Base-by-base conservation (phyloP, 2,329 filamentous ascomycete genomes). In the Monosporascus sp. region DNA sequence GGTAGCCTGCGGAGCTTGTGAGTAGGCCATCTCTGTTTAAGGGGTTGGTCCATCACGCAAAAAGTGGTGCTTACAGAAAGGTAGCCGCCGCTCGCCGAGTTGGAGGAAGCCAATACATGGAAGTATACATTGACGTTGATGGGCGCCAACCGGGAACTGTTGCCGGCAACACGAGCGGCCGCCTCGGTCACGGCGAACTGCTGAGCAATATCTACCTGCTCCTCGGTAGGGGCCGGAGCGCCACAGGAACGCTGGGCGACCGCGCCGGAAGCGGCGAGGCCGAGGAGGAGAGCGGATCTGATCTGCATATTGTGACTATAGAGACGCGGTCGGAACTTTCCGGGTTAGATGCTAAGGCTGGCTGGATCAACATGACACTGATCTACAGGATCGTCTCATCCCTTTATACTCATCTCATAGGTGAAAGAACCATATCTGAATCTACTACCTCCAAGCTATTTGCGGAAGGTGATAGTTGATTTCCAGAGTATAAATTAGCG, bases 91-190 rank as follows among this genome's bases (percentile, higher is more conserved):
- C 53, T 55, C 19, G 61, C 50, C 2, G 61, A 57, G n/a, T 47
- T 60, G 11, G 64, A 66, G 3, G 63, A 54, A n/a, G 71, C 65
- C 49, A 73, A 63, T 20, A 73, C 65, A 59, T 73, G 70, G 58
- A 72, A 68, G 59, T 73, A 72, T 45, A 70, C 68, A 53, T 74
- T 71, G 40, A 75, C 60, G 59, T 66, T 66, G 59, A 69, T 59
- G 41, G 58, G 61, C 5, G 64, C 61, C 19, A 46, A 40, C 35
- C 57, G 55, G 26, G 55, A 49, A 17, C 59, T 58, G 41, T 62
- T 59, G 22, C 63, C 64, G 46, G 59, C 59, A 20, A 54, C 51
- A 1, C 58, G 58, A 35, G 52, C 51, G 38, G 59, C 56, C 16
- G 55, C 56, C 58, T 68, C 66, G 52, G 57, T 51, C 31, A 55